A percentile compares a stretch with the other conserved stretches of the same genome.
Conservation (phyloP, 2,329 filamentous ascomycete species). For the Beauveria caledonica region DNA sequence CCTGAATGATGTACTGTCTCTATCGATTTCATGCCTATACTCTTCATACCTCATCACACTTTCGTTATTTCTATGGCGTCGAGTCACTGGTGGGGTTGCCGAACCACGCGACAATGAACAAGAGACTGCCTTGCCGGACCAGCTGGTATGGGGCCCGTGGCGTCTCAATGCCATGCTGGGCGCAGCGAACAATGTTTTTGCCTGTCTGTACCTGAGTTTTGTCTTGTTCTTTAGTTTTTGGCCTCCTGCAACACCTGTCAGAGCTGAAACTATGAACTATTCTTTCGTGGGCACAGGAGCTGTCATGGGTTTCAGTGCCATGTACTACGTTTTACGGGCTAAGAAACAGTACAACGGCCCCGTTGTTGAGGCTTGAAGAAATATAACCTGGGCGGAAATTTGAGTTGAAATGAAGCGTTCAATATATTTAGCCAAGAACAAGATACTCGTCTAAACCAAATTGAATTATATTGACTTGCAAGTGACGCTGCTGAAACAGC, state of each 20-base stretch:
- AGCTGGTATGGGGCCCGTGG: slow-evolving; percentile 46
- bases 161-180: slow-evolving; percentile 41
- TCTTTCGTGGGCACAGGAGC: slow-evolving; percentile 35
- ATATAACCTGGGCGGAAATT: too few species aligned
- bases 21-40: slow-evolving; percentile 23
- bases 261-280: slow-evolving; percentile 37
- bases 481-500: not conserved
- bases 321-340: slow-evolving; percentile 37
- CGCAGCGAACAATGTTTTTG: slow-evolving; percentile 45
- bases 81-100: slow-evolving; percentile 22
- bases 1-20: slow-evolving; percentile 21
- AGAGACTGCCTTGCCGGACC: slow-evolving; percentile 17
- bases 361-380: slow-evolving; percentile 19
- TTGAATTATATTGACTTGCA: not conserved
- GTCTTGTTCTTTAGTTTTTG: slow-evolving; percentile 50
- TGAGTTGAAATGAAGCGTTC: not conserved
- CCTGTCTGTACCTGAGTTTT: slow-evolving; percentile 43
- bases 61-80: slow-evolving; percentile 22
- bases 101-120: slow-evolving; percentile 19
- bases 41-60: slow-evolving; percentile 24
- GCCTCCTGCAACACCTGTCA: slow-evolving; percentile 26
- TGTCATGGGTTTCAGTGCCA: slow-evolving; percentile 34
- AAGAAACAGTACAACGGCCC: slow-evolving; percentile 39
- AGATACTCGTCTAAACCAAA: not conserved
- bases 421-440: not conserved